Percentiles rank a stretch among this genome's conserved stretches.
Evolutionary conservation across 495 filamentous ascomycete genomes (phyloP).

Genomic region (Penicillium egyptiacum): DNA sequence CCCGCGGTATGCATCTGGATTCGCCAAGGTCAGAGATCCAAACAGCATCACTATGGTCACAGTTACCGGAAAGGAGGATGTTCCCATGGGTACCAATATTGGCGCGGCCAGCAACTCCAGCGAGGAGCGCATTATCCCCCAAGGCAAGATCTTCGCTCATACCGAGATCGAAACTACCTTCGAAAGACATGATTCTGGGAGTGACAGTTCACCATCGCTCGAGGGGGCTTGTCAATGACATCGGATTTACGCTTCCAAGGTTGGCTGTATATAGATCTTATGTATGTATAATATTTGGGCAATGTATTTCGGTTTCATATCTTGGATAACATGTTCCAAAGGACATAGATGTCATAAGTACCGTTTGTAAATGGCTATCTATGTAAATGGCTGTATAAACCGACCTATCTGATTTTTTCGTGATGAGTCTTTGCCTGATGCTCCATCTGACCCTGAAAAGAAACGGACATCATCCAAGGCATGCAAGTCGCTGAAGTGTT

Average conservation of each 20-base stretch:
- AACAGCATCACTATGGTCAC: slow-evolving; percentile 23
- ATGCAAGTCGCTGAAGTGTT: slow-evolving; percentile 3
- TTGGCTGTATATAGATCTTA: not conserved
- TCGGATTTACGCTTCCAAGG: not conserved
- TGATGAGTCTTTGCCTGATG: not conserved
- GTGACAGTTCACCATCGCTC: slow-evolving; percentile 5
- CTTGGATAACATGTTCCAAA: not conserved
- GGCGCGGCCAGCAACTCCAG: slow-evolving; percentile 24
- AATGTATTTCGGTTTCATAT: slow-evolving; percentile 5
- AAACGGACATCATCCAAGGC: not conserved
- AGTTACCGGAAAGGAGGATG: slow-evolving; percentile 19
- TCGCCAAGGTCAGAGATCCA: slow-evolving; percentile 32
- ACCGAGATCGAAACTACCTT: slow-evolving; percentile 43
- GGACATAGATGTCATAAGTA: not conserved
- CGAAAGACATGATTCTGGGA: slow-evolving; percentile 24
- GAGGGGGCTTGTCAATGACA: slow-evolving; percentile 23
- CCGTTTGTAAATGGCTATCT: not conserved
- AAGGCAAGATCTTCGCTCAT: slow-evolving; percentile 39
- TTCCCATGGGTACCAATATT: slow-evolving; percentile 30
- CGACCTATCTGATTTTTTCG: not conserved
- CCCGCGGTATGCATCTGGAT: slow-evolving; percentile 30
- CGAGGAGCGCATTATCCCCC: slow-evolving; percentile 40
- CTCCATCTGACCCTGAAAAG: not conserved
- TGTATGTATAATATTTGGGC: slow-evolving; percentile 8
- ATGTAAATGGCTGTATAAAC: not conserved